A percentile compares a stretch with the other conserved stretches of the same genome.
These are phyloP conservation scores for Aspergillus wentii DNA, from an alignment of 495 filamentous ascomycete species.

Conservation along the genomic window DNA sequence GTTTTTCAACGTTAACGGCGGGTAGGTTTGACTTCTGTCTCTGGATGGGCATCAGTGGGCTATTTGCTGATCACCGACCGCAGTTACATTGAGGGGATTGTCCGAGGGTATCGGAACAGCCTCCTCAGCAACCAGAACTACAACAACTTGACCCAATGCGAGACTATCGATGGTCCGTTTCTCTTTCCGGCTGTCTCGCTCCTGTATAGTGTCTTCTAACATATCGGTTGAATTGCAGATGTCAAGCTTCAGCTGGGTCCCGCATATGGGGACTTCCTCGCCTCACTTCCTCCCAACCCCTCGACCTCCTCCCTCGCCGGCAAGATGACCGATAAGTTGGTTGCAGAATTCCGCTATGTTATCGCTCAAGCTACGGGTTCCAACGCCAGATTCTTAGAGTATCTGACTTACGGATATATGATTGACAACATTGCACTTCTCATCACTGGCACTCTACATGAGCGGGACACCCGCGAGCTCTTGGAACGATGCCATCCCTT, in stretches of 20 bases:
- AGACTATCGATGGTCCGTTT: constrained; percentile 86
- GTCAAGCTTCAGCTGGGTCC: constrained; percentile 95
- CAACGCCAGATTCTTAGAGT: constrained; percentile 91
- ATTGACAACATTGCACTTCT: constrained; percentile 98
- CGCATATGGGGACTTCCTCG: constrained; percentile 95
- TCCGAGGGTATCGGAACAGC: constrained; percentile 92
- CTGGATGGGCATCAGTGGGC: not conserved
- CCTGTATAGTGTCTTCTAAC: too few species aligned
- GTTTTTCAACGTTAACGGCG: constrained; percentile 93
- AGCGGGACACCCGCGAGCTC: constrained; percentile 93
- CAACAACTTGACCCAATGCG: constrained; percentile 95
- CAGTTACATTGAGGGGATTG: constrained; percentile 94
- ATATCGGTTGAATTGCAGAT: constrained; percentile 57
- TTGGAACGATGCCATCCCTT: constrained; percentile 94
- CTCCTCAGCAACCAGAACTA: constrained; percentile 91
- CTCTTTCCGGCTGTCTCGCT: too few species aligned
- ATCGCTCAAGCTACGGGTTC: constrained; percentile 87
- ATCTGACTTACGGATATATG: constrained; percentile 98
- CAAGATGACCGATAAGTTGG: constrained; percentile 96
- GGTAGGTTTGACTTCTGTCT: constrained; percentile 45
- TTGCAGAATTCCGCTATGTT: constrained; percentile 94
- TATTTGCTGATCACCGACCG: constrained; percentile 19
- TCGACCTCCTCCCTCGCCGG: constrained; percentile 92
- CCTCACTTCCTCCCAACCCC: constrained; percentile 89
- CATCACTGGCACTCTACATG: constrained; percentile 96